Base-by-base conservation (phyloP, 2,329 filamentous ascomycete genomes). In the Verticillium nonalfalfae region DNA sequence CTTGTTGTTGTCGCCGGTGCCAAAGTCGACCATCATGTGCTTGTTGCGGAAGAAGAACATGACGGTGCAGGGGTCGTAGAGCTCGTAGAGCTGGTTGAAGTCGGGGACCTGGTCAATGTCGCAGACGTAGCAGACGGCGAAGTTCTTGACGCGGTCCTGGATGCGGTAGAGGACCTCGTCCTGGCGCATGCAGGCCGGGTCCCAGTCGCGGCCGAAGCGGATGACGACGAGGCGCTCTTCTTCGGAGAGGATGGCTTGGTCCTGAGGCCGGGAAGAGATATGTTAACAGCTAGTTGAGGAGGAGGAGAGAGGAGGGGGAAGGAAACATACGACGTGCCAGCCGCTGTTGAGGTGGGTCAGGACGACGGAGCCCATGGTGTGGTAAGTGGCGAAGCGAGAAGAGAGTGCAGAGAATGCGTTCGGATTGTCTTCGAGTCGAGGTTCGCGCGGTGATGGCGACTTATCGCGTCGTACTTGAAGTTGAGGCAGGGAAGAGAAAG, bases 21-120 rank as follows among this genome's bases (percentile, higher is more conserved):
- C 94, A 68, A 97, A 93, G 85, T 98, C 94, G 75, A 90, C 92
- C 90, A 96, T 96, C 87, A 98, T 98, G 78, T 97, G 93, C 75
- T 99, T 99, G 75, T 99, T 99, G 64, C 94, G 87, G 81, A 93
- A 97, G 83, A 97, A 97, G 81, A 82, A 96, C 90, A 97, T 97
- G 76, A 98, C 88, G 3, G 95, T 96, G 78, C 93, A 91, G 0
- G 93, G 88, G 73, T 99, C 91, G 80, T 95, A 93, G 6, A 93
- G 81, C 73, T 93, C 84, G 63, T 65, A 63, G 58, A 59, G 40
- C 71, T 90, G 86, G 74, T 95, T 97, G 81, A 97, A 97, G 75
- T 96, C 92, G 61, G 91, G 90, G 5, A 96, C 90, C 74, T 93
- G 84, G 72, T 96, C 91, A 70, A 96, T 88, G 74, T 98, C 93